These are phyloP conservation scores for Pseudocercospora crystallina DNA, from an alignment of 2,329 filamentous ascomycete genomes.

Conservation along the genomic window DNA sequence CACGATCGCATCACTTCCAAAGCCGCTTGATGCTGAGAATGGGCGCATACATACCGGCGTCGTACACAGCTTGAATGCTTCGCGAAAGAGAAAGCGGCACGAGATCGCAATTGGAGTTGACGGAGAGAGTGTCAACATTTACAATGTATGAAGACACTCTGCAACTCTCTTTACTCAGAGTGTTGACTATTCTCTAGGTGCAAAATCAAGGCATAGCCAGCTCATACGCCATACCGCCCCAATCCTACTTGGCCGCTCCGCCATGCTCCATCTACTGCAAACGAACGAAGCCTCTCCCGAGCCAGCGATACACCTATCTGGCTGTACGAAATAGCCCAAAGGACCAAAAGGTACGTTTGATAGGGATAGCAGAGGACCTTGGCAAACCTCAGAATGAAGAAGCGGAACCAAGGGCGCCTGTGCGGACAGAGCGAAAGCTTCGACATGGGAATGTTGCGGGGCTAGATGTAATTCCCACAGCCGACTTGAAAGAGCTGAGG, in stretches of 20 bases:
- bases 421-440: slow-evolving; percentile 32
- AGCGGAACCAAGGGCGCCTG: slow-evolving; percentile 32
- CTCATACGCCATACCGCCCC: slow-evolving; percentile 62
- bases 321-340: slow-evolving; percentile 48
- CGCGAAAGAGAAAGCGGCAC: slow-evolving; percentile 62
- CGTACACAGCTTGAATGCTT: slow-evolving; percentile 56
- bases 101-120: slow-evolving; percentile 61
- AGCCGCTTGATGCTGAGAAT: slow-evolving; percentile 41
- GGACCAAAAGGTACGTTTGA: slow-evolving; percentile 50
- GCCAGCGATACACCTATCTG: slow-evolving; percentile 58
- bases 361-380: slow-evolving; percentile 55
- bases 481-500: not conserved
- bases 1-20: slow-evolving; percentile 45
- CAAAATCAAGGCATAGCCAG: slow-evolving; percentile 61
- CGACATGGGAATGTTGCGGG: slow-evolving; percentile 29
- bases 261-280: slow-evolving; percentile 60
- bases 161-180: not conserved
- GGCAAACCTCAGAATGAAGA: slow-evolving; percentile 21
- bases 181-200: slow-evolving; percentile 44
- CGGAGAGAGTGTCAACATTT: slow-evolving; percentile 62
- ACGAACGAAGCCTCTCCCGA: slow-evolving; percentile 41
- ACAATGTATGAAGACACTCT: slow-evolving; percentile 51
- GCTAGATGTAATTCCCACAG: slow-evolving; percentile 22
- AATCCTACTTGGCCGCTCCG: slow-evolving; percentile 56
- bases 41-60: slow-evolving; percentile 43